Base-by-base conservation (phyloP, 2,329 filamentous ascomycete genomes). In the Nigrospora osmanthi region DNA sequence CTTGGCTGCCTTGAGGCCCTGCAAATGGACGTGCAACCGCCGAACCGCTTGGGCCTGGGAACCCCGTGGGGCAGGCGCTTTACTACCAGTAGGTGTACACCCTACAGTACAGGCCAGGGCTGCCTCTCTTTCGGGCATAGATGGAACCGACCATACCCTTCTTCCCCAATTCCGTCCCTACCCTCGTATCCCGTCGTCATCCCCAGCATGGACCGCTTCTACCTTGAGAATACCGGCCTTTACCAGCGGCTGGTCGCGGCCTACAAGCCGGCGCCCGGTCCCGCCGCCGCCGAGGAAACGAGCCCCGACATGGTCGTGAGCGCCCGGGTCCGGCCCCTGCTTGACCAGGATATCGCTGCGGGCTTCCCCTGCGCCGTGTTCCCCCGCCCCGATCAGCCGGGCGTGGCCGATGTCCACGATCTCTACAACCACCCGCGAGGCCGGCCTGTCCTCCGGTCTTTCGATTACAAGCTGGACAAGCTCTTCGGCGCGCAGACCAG, bases 361-460 rank as follows among this genome's bases (percentile, higher is more conserved):
- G 62, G 58, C 7, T 60, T 66, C 16, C 56, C 59, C 0, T 41
- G 43, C 12, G 55, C 54, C 1, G 50, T 65, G 2, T 59, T 60
- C 34, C 50, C 52, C 7, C 59, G 63, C 1, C 3, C 19, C 1
- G 38, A 28, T 4, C 33, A 53, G 10, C 42, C 49, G 2, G 56
- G 57, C 11, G 53, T 56, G 0, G 45, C 67, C 3, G 65, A 70
- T 43, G 43, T 67, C 6, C 67, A 69, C 38, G 64, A 68, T 49
- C 50, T 69, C 9, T 59, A 61, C 15, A 55, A 56, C 23, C 56
- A 59, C 6, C 54, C 62, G 9, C 56, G 58, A 32, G 63, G 62
- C 0, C 53, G 52, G 16, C 60, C 66, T 0, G 47, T 53, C 2
- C 48, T 70, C 28, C 63, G 54, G 65, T 66, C 67, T 0, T 62